A percentile compares a stretch with the other conserved stretches of the same genome.
phyloP scores from a whole-genome alignment of 2,329 filamentous ascomycete species.

The Venturia carpophila region DNA sequence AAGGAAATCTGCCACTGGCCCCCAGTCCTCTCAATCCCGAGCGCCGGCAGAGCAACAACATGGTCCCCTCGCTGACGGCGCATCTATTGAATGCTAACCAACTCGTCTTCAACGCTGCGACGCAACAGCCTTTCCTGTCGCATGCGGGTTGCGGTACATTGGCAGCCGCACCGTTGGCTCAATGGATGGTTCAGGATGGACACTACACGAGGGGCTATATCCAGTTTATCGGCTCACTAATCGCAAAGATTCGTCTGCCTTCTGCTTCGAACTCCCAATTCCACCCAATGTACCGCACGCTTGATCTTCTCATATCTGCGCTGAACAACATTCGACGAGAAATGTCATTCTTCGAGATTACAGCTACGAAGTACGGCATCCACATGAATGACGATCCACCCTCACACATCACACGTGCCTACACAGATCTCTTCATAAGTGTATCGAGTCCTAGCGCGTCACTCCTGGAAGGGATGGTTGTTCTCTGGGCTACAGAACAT shows the following conservation, averaged over 20 bases:
- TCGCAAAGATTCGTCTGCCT: constrained; percentile 54
- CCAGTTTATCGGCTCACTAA: constrained; percentile 56
- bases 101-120: constrained; percentile 47
- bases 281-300: constrained; percentile 47
- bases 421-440: constrained; percentile 54
- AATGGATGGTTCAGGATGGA: constrained; percentile 65
- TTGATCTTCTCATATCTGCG: constrained; percentile 56
- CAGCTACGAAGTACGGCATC: constrained; percentile 53
- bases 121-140: constrained; percentile 58
- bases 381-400: constrained; percentile 39
- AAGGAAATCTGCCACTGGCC: constrained; percentile 27
- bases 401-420: constrained; percentile 44
- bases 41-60: constrained; percentile 23
- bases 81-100: constrained; percentile 48
- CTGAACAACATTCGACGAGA: constrained; percentile 60
- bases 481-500: constrained; percentile 72
- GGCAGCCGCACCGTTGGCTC: constrained; percentile 47
- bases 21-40: constrained; percentile 22
- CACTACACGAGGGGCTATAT: constrained; percentile 66
- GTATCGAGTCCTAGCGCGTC: constrained; percentile 43
- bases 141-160: constrained; percentile 57
- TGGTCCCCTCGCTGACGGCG: constrained; percentile 45
- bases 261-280: constrained; percentile 36
- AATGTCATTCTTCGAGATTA: constrained; percentile 59
- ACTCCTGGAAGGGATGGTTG: constrained; percentile 59